Evolutionary conservation across 106 monocot genomes (phyloP).

Genomic region (Allium fistulosum): DNA sequence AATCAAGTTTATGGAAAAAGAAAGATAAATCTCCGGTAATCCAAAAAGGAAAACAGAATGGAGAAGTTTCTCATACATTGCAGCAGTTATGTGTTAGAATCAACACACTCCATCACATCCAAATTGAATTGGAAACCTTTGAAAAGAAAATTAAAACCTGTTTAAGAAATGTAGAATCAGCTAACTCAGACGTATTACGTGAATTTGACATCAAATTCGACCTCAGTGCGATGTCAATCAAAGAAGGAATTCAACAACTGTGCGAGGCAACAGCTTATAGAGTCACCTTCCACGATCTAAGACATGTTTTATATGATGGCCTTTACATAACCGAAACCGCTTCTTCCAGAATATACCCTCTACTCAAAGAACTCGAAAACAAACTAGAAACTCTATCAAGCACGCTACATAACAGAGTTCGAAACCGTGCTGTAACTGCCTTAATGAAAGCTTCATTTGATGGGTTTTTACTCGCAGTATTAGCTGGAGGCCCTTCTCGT

Average conservation of each 20-base stretch:
- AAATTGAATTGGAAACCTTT: conserved; percentile 54
- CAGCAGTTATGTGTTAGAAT: conserved; percentile 75
- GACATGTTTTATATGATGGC: conserved; percentile 68
- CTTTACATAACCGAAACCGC: conserved; percentile 54
- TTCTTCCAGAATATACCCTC: conserved; percentile 48
- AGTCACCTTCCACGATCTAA: conserved; percentile 69
- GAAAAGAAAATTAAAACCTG: conserved; percentile 73
- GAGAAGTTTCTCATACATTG: conserved; percentile 34
- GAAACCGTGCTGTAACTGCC: conserved; percentile 58
- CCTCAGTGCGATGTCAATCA: conserved; percentile 42
- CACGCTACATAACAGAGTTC: conserved; percentile 46
- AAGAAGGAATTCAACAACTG: conserved; percentile 80
- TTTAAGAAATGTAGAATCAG: conserved; percentile 76
- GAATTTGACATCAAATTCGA: conserved; percentile 64
- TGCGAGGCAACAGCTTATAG: conserved; percentile 83
- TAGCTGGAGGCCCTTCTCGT: conserved; percentile 60
- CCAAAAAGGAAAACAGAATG: conserved; percentile 41
- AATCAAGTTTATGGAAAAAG: conserved; percentile 69
- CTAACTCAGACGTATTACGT: conserved; percentile 54
- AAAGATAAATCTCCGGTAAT: conserved; percentile 53
- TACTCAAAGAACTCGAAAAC: conserved; percentile 75
- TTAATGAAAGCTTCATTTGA: conserved; percentile 77
- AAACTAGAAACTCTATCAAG: conserved; percentile 67
- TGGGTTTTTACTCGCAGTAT: conserved; percentile 58
- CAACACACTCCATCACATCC: conserved; percentile 73